These are phyloP conservation scores for Spergularia azorica DNA, from an alignment of 179 eudicot species.

Conservation along the genomic window DNA sequence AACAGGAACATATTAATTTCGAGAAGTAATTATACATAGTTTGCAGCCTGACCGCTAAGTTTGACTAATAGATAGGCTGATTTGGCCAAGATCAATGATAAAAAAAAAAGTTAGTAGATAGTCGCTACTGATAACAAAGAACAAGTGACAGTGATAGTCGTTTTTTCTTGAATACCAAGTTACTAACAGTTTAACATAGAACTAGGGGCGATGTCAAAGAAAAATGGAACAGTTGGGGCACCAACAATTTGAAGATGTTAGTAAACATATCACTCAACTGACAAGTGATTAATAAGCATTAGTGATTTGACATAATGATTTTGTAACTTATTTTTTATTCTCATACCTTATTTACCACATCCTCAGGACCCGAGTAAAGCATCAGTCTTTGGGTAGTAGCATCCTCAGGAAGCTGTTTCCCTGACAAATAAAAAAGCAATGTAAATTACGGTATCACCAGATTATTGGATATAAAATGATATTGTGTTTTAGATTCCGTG, in stretches of 20 bases:
- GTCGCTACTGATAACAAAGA: neutral
- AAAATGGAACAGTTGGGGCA: too few relatives aligned
- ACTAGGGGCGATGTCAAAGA: too few relatives aligned
- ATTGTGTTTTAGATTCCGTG: neutral
- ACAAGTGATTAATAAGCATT: neutral
- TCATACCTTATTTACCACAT: conserved; percentile 71
- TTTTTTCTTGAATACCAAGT: neutral
- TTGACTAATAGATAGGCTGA: neutral
- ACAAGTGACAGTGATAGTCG: neutral
- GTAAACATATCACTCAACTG: neutral
- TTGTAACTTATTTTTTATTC: neutral
- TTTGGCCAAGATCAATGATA: conserved; percentile 1
- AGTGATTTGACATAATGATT: neutral
- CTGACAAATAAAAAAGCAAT: conserved; percentile 35
- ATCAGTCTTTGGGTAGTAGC: conserved; percentile 51
- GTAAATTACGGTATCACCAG: neutral
- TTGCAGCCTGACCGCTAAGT: neutral
- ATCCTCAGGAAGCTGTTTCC: conserved; percentile 74
- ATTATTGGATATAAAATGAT: neutral
- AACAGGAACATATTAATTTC: neutral
- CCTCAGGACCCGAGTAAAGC: conserved; percentile 64
- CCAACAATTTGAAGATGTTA: neutral
- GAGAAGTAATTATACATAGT: neutral
- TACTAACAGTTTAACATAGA: too few relatives aligned
- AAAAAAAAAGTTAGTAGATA: neutral